These are phyloP conservation scores for Verruconis gallopava DNA, from an alignment of 2,329 filamentous ascomycete genomes.

Conservation along the genomic window DNA sequence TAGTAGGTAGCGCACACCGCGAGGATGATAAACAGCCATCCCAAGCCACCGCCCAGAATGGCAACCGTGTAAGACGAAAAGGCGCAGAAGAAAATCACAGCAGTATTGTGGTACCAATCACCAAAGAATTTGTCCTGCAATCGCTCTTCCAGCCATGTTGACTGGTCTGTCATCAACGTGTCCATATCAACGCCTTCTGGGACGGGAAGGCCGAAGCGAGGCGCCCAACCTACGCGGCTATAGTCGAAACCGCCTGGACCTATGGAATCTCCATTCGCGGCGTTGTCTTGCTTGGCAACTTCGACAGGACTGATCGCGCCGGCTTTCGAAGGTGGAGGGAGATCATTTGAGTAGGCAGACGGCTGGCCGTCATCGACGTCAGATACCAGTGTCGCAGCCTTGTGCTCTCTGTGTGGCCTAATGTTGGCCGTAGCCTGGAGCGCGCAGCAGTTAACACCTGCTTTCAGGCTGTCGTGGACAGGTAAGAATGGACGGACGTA, in stretches of 20 bases:
- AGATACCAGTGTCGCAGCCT: constrained; percentile 56
- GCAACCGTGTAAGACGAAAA: constrained; percentile 83
- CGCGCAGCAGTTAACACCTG: neutral
- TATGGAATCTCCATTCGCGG: constrained; percentile 37
- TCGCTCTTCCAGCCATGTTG: constrained; percentile 72
- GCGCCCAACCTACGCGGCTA: constrained; percentile 69
- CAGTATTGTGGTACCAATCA: constrained; percentile 97
- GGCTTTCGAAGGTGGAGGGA: constrained; percentile 60
- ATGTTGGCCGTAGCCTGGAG: constrained; percentile 4
- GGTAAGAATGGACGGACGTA: constrained; percentile 31
- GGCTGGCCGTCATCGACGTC: constrained; percentile 62
- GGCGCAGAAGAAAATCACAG: constrained; percentile 86
- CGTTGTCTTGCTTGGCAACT: constrained; percentile 34
- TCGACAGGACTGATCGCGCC: constrained; percentile 46
- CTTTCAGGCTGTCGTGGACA: neutral
- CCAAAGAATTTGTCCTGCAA: constrained; percentile 86
- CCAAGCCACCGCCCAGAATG: constrained; percentile 77
- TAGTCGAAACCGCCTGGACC: constrained; percentile 41
- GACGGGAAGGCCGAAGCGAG: constrained; percentile 56
- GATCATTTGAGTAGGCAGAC: constrained; percentile 66
- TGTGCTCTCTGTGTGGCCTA: neutral
- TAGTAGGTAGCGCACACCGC: constrained; percentile 89
- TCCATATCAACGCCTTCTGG: constrained; percentile 42
- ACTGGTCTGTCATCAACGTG: constrained; percentile 65
- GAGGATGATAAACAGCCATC: constrained; percentile 90